Conservation (phyloP, 169 alveolate genomes). For the Nephromyces sp. region DNA sequence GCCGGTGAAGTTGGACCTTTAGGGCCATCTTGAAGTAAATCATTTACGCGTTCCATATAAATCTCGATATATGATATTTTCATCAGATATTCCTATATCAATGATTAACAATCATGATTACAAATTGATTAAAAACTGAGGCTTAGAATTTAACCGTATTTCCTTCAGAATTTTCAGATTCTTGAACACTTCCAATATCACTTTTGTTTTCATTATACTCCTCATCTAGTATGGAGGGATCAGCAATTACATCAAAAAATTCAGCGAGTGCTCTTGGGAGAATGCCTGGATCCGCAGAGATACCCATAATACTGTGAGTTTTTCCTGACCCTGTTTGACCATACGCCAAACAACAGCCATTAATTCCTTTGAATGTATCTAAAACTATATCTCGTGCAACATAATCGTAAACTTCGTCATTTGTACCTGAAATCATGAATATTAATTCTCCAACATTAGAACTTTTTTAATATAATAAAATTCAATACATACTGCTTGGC, state of each 20-base stretch:
- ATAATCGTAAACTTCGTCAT: conserved; percentile 50
- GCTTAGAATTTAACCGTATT: neutral
- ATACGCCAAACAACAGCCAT: conserved; percentile 58
- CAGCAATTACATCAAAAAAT: conserved; percentile 54
- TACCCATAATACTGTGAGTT: conserved; percentile 59
- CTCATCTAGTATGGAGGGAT: conserved; percentile 48
- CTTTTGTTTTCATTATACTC: conserved; percentile 48
- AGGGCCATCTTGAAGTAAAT: conserved; percentile 56
- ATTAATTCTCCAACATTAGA: too few relatives aligned
- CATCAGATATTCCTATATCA: conserved; percentile 50
- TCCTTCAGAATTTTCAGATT: conserved; percentile 30
- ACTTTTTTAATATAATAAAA: too few relatives aligned
- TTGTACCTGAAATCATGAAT: conserved; percentile 31
- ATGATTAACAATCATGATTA: neutral
- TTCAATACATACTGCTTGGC: neutral
- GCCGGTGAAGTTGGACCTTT: conserved; percentile 43
- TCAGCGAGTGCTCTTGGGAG: conserved; percentile 60
- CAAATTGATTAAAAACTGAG: neutral
- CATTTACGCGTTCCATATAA: conserved; percentile 71
- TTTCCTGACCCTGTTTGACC: conserved; percentile 63
- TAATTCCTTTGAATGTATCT: conserved; percentile 56
- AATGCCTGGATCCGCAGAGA: conserved; percentile 62
- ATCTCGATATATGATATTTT: conserved; percentile 66
- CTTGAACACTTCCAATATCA: conserved; percentile 51
- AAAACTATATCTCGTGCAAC: conserved; percentile 53